A percentile compares a stretch with the other conserved stretches of the same genome.
phyloP scores from a whole-genome alignment of 2,329 filamentous ascomycete genomes.

The Aspergillus persii region DNA sequence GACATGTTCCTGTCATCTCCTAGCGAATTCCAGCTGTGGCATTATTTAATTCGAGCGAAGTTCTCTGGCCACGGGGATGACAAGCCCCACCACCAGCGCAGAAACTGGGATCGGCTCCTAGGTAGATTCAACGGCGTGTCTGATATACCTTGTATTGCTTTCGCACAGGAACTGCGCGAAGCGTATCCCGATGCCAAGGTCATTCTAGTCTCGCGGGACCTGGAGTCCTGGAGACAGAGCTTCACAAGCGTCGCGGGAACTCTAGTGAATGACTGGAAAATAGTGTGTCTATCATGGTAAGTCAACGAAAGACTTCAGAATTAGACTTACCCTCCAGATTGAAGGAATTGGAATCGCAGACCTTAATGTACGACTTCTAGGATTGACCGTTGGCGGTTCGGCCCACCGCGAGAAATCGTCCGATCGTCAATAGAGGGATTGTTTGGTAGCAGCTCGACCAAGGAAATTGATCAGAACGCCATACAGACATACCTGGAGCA shows the following conservation, averaged over 20 bases:
- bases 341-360: not conserved
- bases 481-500: slow-evolving; percentile 35
- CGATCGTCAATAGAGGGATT: not conserved
- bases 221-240: slow-evolving; percentile 24
- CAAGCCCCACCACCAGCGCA: slow-evolving; percentile 18
- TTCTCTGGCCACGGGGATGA: slow-evolving; percentile 52
- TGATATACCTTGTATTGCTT: slow-evolving; percentile 17
- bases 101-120: slow-evolving; percentile 5
- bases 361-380: not conserved
- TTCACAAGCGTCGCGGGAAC: not conserved
- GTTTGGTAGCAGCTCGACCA: not conserved
- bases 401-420: not conserved
- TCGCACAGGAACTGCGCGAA: slow-evolving; percentile 23
- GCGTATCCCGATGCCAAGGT: slow-evolving; percentile 24
- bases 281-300: not conserved
- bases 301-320: not conserved
- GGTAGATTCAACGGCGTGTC: slow-evolving; percentile 11
- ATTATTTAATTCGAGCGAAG: slow-evolving; percentile 59
- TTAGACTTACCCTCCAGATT: not conserved
- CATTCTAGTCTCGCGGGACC: slow-evolving; percentile 21
- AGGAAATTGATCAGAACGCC: not conserved
- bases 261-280: not conserved
- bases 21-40: slow-evolving; percentile 50
- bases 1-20: slow-evolving; percentile 1
- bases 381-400: not conserved